phyloP scores from a whole-genome alignment of 441 rosid genomes.

The Mallotus japonicus region DNA sequence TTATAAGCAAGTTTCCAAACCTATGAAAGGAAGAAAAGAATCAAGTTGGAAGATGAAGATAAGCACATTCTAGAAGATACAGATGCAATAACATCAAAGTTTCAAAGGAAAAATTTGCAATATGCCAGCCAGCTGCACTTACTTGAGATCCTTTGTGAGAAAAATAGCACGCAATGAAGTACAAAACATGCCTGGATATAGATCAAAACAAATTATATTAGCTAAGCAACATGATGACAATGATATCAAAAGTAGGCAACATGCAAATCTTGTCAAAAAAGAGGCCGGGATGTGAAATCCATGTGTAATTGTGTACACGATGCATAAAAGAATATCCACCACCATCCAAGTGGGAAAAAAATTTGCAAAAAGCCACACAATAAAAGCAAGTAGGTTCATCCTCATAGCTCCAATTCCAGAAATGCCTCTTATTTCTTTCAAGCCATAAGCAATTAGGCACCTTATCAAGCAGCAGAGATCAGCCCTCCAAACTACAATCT shows the following conservation, averaged over 20 bases:
- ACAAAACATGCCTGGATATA: slow-evolving; percentile 74
- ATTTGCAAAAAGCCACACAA: neutral
- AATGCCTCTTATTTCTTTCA: neutral
- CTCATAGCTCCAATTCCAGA: neutral
- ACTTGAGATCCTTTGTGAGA: slow-evolving; percentile 86
- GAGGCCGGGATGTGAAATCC: slow-evolving; percentile 1
- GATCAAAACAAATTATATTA: slow-evolving; percentile 30
- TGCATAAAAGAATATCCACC: neutral
- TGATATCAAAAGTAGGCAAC: slow-evolving; percentile 5
- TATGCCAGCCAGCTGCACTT: slow-evolving; percentile 37
- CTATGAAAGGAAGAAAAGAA: neutral
- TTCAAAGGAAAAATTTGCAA: neutral
- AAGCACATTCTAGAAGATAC: neutral
- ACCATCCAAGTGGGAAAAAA: neutral
- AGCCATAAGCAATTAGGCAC: neutral
- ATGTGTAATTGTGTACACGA: neutral
- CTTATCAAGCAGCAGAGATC: neutral
- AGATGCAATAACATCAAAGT: slow-evolving; percentile 6
- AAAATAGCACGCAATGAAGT: slow-evolving; percentile 78
- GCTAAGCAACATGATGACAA: neutral
- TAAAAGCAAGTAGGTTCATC: neutral
- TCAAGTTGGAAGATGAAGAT: too few relatives aligned
- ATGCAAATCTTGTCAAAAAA: neutral
- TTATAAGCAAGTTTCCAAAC: neutral
- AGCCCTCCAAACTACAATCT: neutral